Percentiles rank a stretch among this genome's conserved stretches.
Evolutionary conservation across 148 eudicot genomes (phyloP).

Genomic region (Oxyria digyna): DNA sequence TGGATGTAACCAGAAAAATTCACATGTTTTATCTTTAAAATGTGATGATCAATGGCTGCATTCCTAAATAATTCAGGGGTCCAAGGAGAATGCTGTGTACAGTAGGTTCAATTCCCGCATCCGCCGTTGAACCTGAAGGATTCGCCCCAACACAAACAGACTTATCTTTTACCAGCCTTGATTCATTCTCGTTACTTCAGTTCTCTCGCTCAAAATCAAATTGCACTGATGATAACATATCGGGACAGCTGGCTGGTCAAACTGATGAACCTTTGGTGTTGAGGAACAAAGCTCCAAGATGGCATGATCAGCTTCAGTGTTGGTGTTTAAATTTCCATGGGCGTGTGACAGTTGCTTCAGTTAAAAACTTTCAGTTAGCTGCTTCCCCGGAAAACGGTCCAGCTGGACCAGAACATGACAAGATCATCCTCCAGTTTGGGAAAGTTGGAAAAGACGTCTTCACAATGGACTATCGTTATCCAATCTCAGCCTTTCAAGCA

Average conservation of each 20-base stretch:
- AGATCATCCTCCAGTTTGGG: constrained; percentile 63
- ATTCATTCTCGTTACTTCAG: constrained; percentile 25
- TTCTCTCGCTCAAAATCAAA: constrained; percentile 41
- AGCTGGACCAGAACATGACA: constrained; percentile 43
- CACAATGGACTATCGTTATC: constrained; percentile 70
- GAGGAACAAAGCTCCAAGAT: constrained; percentile 65
- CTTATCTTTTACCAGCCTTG: constrained; percentile 25
- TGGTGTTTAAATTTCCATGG: constrained; percentile 79
- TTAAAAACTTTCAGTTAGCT: constrained; percentile 70
- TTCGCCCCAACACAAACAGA: constrained; percentile 50
- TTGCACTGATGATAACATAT: constrained; percentile 16
- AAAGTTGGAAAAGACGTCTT: constrained; percentile 68
- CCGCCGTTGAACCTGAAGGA: constrained; percentile 67
- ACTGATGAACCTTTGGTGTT: constrained; percentile 32
- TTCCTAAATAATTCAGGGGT: constrained; percentile 30
- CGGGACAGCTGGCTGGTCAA: constrained; percentile 17
- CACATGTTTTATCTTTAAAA: neutral
- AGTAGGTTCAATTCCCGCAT: constrained; percentile 46
- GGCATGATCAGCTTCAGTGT: constrained; percentile 83
- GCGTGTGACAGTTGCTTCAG: constrained; percentile 71
- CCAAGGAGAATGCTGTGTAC: constrained; percentile 67
- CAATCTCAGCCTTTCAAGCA: constrained; percentile 68
- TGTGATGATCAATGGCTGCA: neutral
- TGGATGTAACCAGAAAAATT: too few relatives aligned
- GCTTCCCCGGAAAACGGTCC: constrained; percentile 43